Evolutionary conservation across 1,139 yeast species (phyloP), one percentile per base, ranked within the genome.

Genomic region (Barnettozyma hawaiiensis): DNA sequence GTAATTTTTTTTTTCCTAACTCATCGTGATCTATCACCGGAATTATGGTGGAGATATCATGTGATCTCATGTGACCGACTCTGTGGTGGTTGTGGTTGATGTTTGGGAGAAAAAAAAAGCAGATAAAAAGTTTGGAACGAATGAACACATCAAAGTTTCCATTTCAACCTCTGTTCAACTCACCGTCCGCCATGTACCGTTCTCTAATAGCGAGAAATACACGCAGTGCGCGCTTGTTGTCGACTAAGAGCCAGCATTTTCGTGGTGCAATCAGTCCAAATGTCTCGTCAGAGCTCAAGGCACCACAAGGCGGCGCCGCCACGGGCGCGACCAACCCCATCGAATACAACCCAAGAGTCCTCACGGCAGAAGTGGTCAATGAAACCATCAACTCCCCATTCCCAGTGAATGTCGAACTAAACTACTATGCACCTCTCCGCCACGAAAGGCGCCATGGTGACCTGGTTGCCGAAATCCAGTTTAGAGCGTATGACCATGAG

Each of bases 361-460:
- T 55, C 7, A 48, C 63, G 11, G 45, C 48, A 16, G 57, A 52
- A 35, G 50, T 46, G 5, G 54, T 51, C 15, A 41, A 47, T 11
- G 45, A 48, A 12, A 51, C 55, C 6, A 49, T 53, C 9, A 54
- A 54, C n/a, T 50, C 81, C 45, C 94, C 95, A 4, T 60, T 85
- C 19, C 97, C 97, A 12, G 68, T 89, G 47, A 86, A 82, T 59
- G 95, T 89, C 6, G 86, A 83, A 58, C 76, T 92, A 41, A 81
- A 85, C 54, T 80, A 86, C 61, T 83, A 81, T 59, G 85, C 86
- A 35, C 97, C 98, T 1, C 60, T 90, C 48, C 77, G 78, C 57
- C 78, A 81, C 48, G 76, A 80, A 35, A 67, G 76, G 31, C 78
- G 78, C 24, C 77, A 86, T 57, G 89, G 92, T 3, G 79, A 86